Evolutionary conservation across 2,329 filamentous ascomycete species (phyloP).

Genomic region (Fusarium graminum): DNA sequence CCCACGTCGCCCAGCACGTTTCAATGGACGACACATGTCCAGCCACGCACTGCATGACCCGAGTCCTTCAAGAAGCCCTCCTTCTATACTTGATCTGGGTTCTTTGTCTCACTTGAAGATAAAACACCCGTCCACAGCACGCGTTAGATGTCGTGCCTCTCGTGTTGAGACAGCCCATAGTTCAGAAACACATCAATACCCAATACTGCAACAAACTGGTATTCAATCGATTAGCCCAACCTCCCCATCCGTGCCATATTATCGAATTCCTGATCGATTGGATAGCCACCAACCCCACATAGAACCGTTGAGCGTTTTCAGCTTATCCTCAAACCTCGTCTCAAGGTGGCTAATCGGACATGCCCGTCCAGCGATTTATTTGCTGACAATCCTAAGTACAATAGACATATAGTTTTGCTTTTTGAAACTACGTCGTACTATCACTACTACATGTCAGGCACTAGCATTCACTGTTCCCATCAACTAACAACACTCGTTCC

Average conservation of each 20-base stretch:
- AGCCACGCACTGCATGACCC: constrained; percentile 51
- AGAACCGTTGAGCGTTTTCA: constrained; percentile 14
- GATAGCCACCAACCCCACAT: constrained; percentile 29
- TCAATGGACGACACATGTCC: constrained; percentile 56
- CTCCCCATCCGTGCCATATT: constrained; percentile 13
- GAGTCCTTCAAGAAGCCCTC: constrained; percentile 38
- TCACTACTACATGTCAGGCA: constrained; percentile 27
- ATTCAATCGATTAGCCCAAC: constrained; percentile 33
- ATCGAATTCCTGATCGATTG: constrained; percentile 24
- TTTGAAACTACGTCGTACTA: constrained; percentile 43
- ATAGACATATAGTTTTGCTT: constrained; percentile 35
- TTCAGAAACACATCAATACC: constrained; percentile 15
- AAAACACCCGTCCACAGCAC: constrained; percentile 19
- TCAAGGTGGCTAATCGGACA: constrained; percentile 32
- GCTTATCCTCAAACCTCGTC: constrained; percentile 14
- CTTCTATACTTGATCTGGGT: constrained; percentile 35
- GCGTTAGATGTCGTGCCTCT: constrained; percentile 31
- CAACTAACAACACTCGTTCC: background rate
- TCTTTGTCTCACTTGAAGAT: constrained; percentile 41
- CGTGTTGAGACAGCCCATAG: constrained; percentile 31
- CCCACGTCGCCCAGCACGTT: constrained; percentile 51
- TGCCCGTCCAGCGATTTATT: constrained; percentile 30
- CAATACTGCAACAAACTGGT: constrained; percentile 18
- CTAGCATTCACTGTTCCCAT: constrained; percentile 22
- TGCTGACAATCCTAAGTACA: constrained; percentile 18